Base-by-base conservation (phyloP, 306 rosid genomes). In the Dryas drummondii region DNA sequence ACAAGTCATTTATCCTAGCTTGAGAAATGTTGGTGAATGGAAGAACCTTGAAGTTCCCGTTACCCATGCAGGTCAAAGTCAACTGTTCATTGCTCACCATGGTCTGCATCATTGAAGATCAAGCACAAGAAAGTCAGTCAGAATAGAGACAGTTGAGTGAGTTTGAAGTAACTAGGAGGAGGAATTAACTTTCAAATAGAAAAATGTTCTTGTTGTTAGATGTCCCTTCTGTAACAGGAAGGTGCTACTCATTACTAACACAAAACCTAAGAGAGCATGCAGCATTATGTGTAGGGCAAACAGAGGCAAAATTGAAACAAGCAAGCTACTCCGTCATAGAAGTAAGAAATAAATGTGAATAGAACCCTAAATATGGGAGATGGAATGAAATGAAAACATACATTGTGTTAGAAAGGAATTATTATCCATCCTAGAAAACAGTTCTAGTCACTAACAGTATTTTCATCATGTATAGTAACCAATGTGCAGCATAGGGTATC, bases 1-100 rank as follows among this genome's bases (percentile, higher is more conserved):
- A 94, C 86, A 94, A 76, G 84, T 92, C 97, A 56, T 87, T 84
- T 60, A 81, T 66, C 88, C 97, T 84, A 60, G 90, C 84, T 73
- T 60, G 84, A 19, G 97, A 81, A 64, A 92, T 86, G 79, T 87
- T 86, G 76, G 91, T 87, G 82, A 82, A 92, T 58, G 94, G 97
- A 79, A 84, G 88, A 53, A 90, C 88, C 90, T 81, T 77, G 88
- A 84, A 91, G 59, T 90, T 90, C 71, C 97, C 97, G 61, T 89
- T 90, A 61, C 72, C 72, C 81, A 84, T 61, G 72, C 98, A 94
- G 72, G 96, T 91, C 88, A 94, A 81, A 61, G 97, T 94, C 96
- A 90, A 69, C 86, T 88, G 91, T 67, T 76, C 87, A 76, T 87
- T 60, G 84, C 89, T 90, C 82, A 85, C 92, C 98, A 88, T 91